Evolutionary conservation across 805 yeast species (phyloP).

Genomic region (Candida pseudofarinosa): DNA sequence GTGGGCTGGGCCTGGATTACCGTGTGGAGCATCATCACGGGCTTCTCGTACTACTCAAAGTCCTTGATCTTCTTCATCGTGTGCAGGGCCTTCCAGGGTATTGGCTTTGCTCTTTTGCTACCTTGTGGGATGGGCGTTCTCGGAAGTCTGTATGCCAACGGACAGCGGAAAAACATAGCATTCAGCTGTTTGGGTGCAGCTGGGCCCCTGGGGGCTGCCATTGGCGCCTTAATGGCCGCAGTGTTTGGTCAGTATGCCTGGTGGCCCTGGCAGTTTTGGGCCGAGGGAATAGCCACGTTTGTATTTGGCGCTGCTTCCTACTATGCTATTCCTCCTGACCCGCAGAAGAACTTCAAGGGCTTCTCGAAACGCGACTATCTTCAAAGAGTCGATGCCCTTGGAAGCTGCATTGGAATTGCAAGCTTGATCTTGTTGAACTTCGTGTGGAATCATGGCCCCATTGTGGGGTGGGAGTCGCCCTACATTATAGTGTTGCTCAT

Average conservation of each 20-base stretch:
- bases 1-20: conserved; percentile 54
- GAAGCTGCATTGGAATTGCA: conserved; percentile 47
- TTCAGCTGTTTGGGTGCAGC: conserved; percentile 57
- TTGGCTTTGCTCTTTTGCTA: conserved; percentile 55
- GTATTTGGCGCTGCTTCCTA: conserved; percentile 26
- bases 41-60: conserved; percentile 49
- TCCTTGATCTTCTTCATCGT: conserved; percentile 48
- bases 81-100: conserved; percentile 61
- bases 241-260: conserved; percentile 41
- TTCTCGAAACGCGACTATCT: conserved; percentile 5
- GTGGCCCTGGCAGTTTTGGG: conserved; percentile 64
- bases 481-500: conserved; percentile 57
- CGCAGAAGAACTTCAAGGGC: conserved; percentile 6
- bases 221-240: conserved; percentile 53
- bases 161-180: conserved; percentile 48
- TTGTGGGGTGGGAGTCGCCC: conserved; percentile 59
- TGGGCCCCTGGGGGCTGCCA: conserved; percentile 59
- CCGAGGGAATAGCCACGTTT: conserved; percentile 38
- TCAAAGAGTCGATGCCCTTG: conserved; percentile 19
- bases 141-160: conserved; percentile 39
- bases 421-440: conserved; percentile 64
- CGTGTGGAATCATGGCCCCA: conserved; percentile 73
- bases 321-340: conserved; percentile 35
- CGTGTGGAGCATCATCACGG: conserved; percentile 59
- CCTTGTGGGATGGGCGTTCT: conserved; percentile 61